These are phyloP conservation scores for Boletellus deceptivus DNA, from an alignment of 1,284 basidiomycete genomes.

Conservation along the genomic window DNA sequence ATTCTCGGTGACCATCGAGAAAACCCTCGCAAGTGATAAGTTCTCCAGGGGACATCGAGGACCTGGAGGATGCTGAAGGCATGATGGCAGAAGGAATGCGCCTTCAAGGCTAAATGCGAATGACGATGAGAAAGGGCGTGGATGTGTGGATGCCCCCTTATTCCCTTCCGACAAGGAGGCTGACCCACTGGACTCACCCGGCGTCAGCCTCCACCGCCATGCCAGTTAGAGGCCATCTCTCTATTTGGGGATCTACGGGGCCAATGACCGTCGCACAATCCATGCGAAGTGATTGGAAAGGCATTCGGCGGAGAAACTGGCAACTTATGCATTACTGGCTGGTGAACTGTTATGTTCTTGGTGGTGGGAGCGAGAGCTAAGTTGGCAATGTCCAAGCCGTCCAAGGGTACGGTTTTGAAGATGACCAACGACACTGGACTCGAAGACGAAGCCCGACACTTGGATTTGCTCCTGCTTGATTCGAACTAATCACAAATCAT, in stretches of 20 bases:
- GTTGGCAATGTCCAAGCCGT: too few species aligned
- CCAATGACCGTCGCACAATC: background rate
- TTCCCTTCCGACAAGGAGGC: constrained; percentile 6
- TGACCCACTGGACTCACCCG: constrained; percentile 2
- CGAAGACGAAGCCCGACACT: too few species aligned
- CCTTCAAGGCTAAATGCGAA: background rate
- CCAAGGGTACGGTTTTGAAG: too few species aligned
- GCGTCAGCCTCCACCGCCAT: constrained; percentile 4
- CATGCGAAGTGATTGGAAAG: too few species aligned
- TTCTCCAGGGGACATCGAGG: constrained; percentile 15
- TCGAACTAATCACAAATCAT: too few species aligned
- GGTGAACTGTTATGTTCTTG: too few species aligned
- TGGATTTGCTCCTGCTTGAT: too few species aligned
- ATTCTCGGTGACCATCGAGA: constrained; percentile 12
- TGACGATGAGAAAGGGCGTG: background rate
- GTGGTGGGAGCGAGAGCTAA: too few species aligned
- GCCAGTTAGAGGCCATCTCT: background rate
- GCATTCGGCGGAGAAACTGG: too few species aligned
- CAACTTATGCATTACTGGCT: too few species aligned
- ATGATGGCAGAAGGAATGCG: background rate
- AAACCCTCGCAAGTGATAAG: constrained; percentile 15
- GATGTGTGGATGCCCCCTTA: background rate
- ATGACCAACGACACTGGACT: too few species aligned
- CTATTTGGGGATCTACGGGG: background rate
- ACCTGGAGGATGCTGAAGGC: background rate